A percentile compares a stretch with the other conserved stretches of the same genome.
These are phyloP conservation scores for Corymbia maculata DNA, from an alignment of 345 rosid species.

Conservation along the genomic window DNA sequence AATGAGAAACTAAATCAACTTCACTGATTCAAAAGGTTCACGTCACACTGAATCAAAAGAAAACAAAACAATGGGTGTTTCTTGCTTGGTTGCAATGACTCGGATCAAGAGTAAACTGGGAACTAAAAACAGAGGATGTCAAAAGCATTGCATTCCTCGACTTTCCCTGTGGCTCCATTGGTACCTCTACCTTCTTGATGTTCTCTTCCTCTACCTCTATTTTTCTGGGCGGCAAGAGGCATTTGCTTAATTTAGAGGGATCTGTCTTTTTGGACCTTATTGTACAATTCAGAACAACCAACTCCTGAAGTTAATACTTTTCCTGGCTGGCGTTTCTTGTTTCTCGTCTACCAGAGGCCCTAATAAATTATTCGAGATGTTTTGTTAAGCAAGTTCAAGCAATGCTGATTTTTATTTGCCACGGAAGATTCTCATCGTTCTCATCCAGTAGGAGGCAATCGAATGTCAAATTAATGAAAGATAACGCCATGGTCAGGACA, in stretches of 20 bases:
- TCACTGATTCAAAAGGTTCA: background rate
- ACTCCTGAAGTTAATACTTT: too few relatives aligned
- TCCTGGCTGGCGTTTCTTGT: too few relatives aligned
- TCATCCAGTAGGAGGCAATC: constrained; percentile 73
- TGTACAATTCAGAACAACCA: too few relatives aligned
- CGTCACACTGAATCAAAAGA: background rate
- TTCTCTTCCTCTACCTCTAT: background rate
- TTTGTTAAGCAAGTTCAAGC: constrained; percentile 28
- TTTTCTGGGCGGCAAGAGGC: background rate
- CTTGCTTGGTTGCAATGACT: background rate
- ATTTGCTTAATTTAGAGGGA: too few relatives aligned
- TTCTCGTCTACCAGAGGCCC: too few relatives aligned
- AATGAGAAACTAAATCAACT: background rate
- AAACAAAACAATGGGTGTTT: background rate
- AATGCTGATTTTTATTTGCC: background rate
- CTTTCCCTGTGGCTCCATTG: background rate
- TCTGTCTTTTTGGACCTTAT: too few relatives aligned
- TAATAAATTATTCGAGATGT: background rate
- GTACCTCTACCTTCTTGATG: background rate
- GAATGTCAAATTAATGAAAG: constrained; percentile 49
- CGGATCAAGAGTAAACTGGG: background rate
- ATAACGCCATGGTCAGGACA: constrained; percentile 51
- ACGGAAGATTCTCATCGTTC: constrained; percentile 4
- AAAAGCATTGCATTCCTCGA: background rate
- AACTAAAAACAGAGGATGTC: background rate